These are phyloP conservation scores for Alternaria atra DNA, from an alignment of 2,329 filamentous ascomycete genomes.

Conservation along the genomic window DNA sequence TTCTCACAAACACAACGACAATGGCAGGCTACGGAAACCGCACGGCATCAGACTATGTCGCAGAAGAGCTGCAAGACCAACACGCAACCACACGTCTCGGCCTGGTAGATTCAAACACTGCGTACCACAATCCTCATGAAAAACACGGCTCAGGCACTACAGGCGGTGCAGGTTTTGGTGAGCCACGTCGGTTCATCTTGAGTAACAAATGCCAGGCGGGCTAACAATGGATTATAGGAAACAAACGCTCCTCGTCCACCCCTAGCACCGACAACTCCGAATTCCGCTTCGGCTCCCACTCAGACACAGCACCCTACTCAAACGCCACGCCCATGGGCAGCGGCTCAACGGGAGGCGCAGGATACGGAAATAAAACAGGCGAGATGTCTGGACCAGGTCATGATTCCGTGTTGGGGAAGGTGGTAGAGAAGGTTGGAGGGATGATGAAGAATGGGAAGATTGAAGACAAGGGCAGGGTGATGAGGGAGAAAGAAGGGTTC, in stretches of 20 bases:
- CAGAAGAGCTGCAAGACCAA: constrained; percentile 26
- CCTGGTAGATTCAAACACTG: constrained; percentile 30
- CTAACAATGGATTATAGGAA: constrained; percentile 28
- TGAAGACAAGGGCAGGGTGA: constrained; percentile 60
- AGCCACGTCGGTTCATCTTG: too few relatives aligned
- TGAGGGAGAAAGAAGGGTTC: constrained; percentile 53
- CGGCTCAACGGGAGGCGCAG: constrained; percentile 47
- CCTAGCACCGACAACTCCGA: not conserved
- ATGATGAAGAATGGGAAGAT: constrained; percentile 60
- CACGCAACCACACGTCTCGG: constrained; percentile 42
- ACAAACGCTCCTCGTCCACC: constrained; percentile 40
- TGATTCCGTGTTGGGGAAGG: constrained; percentile 64
- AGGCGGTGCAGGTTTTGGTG: constrained; percentile 46
- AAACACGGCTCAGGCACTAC: constrained; percentile 46
- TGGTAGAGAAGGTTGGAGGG: constrained; percentile 67
- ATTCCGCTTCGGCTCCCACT: constrained; percentile 32
- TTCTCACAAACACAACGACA: not conserved
- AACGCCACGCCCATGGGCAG: constrained; percentile 38
- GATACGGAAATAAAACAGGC: constrained; percentile 53
- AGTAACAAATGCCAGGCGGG: too few relatives aligned
- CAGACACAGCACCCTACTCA: constrained; percentile 36
- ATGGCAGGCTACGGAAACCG: constrained; percentile 52
- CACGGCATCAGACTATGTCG: constrained; percentile 31
- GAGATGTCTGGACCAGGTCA: constrained; percentile 19
- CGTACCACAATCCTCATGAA: constrained; percentile 40